These are phyloP conservation scores for Blastocystis sp. DNA, from an alignment of 352 stramenopile genomes.

Conservation along the genomic window DNA sequence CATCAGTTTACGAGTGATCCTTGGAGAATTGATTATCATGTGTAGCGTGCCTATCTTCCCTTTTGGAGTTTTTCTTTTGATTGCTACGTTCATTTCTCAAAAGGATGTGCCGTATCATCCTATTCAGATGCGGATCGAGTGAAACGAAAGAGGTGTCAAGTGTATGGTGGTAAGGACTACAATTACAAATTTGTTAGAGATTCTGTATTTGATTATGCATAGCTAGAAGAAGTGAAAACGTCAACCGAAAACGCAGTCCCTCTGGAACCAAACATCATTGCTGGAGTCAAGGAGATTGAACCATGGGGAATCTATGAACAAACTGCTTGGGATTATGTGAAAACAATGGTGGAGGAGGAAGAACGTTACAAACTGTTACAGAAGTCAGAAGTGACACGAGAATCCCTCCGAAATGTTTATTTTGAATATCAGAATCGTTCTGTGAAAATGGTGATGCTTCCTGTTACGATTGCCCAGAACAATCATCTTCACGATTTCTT, in stretches of 20 bases:
- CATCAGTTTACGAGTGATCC: background rate
- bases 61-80: conserved; percentile 62
- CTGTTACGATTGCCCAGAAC: conserved; percentile 50
- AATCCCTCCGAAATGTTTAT: conserved; percentile 29
- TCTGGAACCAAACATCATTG: conserved; percentile 14
- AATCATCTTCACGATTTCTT: conserved; percentile 58
- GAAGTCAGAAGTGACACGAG: background rate
- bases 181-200: conserved; percentile 41
- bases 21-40: background rate
- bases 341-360: conserved; percentile 49
- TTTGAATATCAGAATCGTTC: conserved; percentile 58
- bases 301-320: conserved; percentile 57
- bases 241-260: background rate
- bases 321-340: conserved; percentile 41
- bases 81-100: conserved; percentile 31
- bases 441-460: conserved; percentile 60
- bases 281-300: conserved; percentile 34
- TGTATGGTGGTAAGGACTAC: conserved; percentile 58
- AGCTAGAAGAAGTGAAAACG: conserved; percentile 55
- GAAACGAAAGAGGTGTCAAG: conserved; percentile 44
- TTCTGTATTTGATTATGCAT: background rate
- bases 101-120: conserved; percentile 15
- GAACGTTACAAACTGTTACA: conserved; percentile 41
- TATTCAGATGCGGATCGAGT: conserved; percentile 30
- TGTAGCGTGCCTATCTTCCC: conserved; percentile 46